These are phyloP conservation scores for Paecilomyces sp. DNA, from an alignment of 2,329 filamentous ascomycete species.

Conservation along the genomic window DNA sequence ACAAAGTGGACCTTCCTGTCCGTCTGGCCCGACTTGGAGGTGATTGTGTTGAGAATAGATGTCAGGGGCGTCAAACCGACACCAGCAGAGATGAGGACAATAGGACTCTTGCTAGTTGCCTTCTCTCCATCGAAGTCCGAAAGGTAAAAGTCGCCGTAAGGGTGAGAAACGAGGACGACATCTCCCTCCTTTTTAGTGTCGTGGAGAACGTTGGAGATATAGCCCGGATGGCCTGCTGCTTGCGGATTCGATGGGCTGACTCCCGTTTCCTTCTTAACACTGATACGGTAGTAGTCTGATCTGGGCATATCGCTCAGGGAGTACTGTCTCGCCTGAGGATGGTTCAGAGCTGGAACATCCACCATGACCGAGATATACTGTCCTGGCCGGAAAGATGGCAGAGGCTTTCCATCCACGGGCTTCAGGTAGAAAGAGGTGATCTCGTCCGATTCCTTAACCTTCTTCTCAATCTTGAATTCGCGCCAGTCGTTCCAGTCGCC, in stretches of 20 bases:
- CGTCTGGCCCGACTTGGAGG: conserved; percentile 32
- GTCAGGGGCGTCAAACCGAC: conserved; percentile 55
- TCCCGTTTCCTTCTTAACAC: conserved; percentile 60
- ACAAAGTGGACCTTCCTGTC: conserved; percentile 52
- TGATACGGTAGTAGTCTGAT: conserved; percentile 60
- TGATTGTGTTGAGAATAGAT: conserved; percentile 52
- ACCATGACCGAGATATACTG: conserved; percentile 64
- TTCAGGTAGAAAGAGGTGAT: conserved; percentile 59
- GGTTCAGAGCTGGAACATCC: conserved; percentile 51
- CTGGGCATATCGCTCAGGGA: conserved; percentile 61
- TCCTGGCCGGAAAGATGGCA: conserved; percentile 60
- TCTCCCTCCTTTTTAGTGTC: conserved; percentile 56
- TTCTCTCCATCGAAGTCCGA: conserved; percentile 32
- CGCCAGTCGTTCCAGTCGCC: conserved; percentile 56
- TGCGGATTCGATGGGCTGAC: conserved; percentile 45
- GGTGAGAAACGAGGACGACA: conserved; percentile 58
- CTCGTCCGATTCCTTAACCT: conserved; percentile 57
- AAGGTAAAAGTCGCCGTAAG: conserved; percentile 55
- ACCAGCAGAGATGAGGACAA: conserved; percentile 57
- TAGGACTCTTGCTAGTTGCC: conserved; percentile 31
- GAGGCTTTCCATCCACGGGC: conserved; percentile 50
- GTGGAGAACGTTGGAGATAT: conserved; percentile 64
- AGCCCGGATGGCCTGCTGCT: conserved; percentile 50
- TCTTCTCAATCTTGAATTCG: conserved; percentile 55
- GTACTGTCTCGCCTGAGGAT: conserved; percentile 64